Base-by-base conservation (phyloP, 306 rosid species). In the Citrullus mucosospermus region DNA sequence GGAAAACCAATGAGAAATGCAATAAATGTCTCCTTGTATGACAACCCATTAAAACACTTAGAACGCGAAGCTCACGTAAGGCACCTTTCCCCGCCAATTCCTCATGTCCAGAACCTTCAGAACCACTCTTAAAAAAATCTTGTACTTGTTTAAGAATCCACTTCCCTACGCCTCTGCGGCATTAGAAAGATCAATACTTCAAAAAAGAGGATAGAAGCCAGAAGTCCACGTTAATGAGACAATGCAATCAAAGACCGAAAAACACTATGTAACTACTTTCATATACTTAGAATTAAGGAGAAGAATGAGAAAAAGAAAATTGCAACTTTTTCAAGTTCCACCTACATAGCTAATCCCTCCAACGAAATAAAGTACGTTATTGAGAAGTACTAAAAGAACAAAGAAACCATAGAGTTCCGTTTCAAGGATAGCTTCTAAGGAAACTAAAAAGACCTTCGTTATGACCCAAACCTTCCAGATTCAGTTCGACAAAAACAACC, bases 91-190 rank as follows among this genome's bases (percentile, higher is more conserved):
- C 85, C 25, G 83, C 75, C 88, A 83, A 53, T 60, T 84, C 89
- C 80, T 88, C 95, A 6, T 85, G 86, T 85, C 85, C 96, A 79
- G 88, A 82, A 81, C 32, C 78, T 78, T 82, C 89, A 46, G 91
- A 82, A 76, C 73, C 70, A 0, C 82, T 79, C 78, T 87, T 92
- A 81, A 94, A 94, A 81, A 86, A 90, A 6, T 87, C 98, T 85
- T 94, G 91, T 89, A 90, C 86, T 76, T 89, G 93, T 88, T 58
- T 87, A 86, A 92, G 89, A 72, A 95, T 95, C 96, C 95, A 91
- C 82, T 95, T 95, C 48, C 98, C 98, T 67, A 92, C 96, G 61
- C 98, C 98, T 87, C 98, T 95, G 18, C 53, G 74, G 65, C 69
- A 88, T 50, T 78, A 82, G 12, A 72, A 48, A 76, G 76, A 57